phyloP scores from a whole-genome alignment of 2,329 filamentous ascomycete species.

The Coniochaeta prunicola region DNA sequence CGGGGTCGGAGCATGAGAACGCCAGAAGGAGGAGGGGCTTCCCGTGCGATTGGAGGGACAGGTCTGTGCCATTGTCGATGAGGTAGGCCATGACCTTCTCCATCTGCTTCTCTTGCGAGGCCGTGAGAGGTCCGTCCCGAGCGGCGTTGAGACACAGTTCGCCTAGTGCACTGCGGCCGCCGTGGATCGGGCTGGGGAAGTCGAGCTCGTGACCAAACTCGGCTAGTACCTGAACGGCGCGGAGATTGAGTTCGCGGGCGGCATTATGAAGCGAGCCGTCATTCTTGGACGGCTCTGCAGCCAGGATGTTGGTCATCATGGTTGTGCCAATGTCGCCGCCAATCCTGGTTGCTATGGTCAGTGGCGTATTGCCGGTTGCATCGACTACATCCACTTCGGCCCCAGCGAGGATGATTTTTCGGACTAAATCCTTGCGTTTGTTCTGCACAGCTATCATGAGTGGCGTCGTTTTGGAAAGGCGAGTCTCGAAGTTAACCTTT shows the following conservation, averaged over 20 bases:
- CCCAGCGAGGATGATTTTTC: conserved; percentile 47
- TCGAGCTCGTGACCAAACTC: conserved; percentile 55
- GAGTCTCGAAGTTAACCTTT: conserved; percentile 49
- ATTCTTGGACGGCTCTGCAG: conserved; percentile 48
- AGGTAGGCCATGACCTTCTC: conserved; percentile 50
- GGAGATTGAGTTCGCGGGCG: conserved; percentile 49
- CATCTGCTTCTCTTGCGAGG: conserved; percentile 43
- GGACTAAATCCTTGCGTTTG: conserved; percentile 49
- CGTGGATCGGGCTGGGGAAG: conserved; percentile 56
- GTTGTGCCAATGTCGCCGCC: conserved; percentile 44
- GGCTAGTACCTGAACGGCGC: conserved; percentile 48
- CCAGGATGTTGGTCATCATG: conserved; percentile 48
- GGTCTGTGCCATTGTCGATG: conserved; percentile 48
- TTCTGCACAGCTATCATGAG: conserved; percentile 52
- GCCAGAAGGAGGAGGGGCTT: conserved; percentile 55
- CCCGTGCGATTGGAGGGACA: conserved; percentile 45
- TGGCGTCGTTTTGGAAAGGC: conserved; percentile 45
- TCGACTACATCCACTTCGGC: conserved; percentile 54
- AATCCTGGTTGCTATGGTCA: conserved; percentile 51
- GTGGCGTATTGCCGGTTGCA: conserved; percentile 47
- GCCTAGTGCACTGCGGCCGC: conserved; percentile 54
- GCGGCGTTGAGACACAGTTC: conserved; percentile 55
- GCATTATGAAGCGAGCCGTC: conserved; percentile 63
- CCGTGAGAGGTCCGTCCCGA: conserved; percentile 33
- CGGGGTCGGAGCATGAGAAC: conserved; percentile 47